Evolutionary conservation across 257 asterid species (phyloP).

Genomic region (Solanum raphanifolium): DNA sequence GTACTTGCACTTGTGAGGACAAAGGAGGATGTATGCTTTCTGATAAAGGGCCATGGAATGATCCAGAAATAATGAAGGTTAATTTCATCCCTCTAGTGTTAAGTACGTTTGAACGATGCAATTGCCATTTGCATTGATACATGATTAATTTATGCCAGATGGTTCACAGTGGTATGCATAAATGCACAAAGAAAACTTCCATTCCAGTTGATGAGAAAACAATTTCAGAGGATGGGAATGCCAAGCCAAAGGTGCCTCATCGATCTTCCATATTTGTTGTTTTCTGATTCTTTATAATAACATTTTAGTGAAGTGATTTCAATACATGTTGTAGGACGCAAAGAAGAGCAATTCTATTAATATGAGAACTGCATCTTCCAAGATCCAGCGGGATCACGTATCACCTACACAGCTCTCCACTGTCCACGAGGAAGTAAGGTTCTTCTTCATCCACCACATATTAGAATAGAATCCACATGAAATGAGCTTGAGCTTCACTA

Average conservation of each 20-base stretch:
- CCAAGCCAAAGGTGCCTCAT: constrained; percentile 17
- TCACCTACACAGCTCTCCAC: constrained; percentile 38
- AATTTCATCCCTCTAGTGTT: background rate
- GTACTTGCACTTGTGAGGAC: constrained; percentile 80
- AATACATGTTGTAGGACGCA: constrained; percentile 1
- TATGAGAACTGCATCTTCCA: constrained; percentile 20
- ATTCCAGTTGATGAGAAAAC: constrained; percentile 52
- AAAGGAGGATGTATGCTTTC: constrained; percentile 88
- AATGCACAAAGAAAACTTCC: constrained; percentile 38
- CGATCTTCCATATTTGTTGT: background rate
- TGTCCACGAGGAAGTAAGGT: constrained; percentile 59
- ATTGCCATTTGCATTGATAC: background rate
- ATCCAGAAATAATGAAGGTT: constrained; percentile 84
- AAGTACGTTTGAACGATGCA: background rate
- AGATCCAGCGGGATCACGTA: constrained; percentile 10
- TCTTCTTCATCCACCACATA: background rate
- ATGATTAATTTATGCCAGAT: constrained; percentile 32
- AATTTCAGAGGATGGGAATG: constrained; percentile 50
- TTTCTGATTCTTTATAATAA: background rate
- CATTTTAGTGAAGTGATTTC: background rate
- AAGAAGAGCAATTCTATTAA: constrained; percentile 39
- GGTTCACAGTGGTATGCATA: constrained; percentile 83
- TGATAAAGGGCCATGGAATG: constrained; percentile 98
- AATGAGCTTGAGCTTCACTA: background rate
- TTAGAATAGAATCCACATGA: background rate